Base-by-base conservation (phyloP, 441 rosid genomes). In the Macaranga tanarius region DNA sequence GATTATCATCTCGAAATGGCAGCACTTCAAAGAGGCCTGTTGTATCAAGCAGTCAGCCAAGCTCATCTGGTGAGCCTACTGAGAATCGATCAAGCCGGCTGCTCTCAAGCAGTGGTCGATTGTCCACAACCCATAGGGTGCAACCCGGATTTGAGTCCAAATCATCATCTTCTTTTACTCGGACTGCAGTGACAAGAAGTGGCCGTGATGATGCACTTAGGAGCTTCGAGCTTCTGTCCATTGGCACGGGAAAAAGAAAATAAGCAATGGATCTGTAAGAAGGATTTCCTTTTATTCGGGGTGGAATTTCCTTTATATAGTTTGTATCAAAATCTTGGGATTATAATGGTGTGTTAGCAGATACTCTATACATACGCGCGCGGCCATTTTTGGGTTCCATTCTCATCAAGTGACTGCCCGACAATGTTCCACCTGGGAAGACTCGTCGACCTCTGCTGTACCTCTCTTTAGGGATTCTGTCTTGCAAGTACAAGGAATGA, bases 181-280 rank as follows among this genome's bases (percentile, higher is more conserved):
- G 96, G 19, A 81, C 87, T 47, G 67, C 87, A 0, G 83, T 82
- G 51, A 54, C 87, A 31, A 90, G 83, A 79, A 84, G 83, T 51
- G 70, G 72, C 42, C 88, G 88, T 5, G 92, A 90, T 71, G 92
- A 88, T 71, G 83, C 80, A 7, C 77, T 94, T 16, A 81, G 92
- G 81, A 90, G 91, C 84, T 87, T 94, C 47, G 96, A 94, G 87
- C 86, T 82, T 28, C 92, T 94, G 44, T 86, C 96, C 26, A 86
- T 93, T 62, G 86, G 96, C 65, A 87, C 87, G 73, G 88, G 90
- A 64, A 92, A 86, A 81, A 85, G 87, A 76, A 89, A 89, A 75
- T 88, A 80, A 82, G 73, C 28, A 38, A 69, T 17, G 63, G 62
- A 83, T 44, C 22, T 63, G 23, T 56, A 70, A 62, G 80, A 67